Conservation (phyloP, 208 protist species). For the Acanthamoeba royreba region DNA sequence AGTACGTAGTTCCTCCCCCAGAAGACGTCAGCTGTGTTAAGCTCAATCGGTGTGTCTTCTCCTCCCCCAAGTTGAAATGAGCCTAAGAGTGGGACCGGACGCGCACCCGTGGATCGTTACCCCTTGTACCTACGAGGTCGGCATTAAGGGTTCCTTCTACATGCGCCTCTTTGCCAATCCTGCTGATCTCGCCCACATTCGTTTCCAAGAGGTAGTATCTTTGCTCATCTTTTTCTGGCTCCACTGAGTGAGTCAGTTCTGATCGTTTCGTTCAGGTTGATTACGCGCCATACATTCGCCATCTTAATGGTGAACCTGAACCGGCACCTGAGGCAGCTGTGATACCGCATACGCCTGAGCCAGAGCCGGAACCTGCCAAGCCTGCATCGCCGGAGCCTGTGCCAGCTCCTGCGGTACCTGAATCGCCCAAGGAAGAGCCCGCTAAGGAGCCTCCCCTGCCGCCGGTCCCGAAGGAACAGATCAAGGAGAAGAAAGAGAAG, state of each 20-base stretch:
- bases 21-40: background rate
- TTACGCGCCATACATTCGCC: background rate
- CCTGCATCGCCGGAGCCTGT: background rate
- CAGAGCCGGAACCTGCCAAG: background rate
- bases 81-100: background rate
- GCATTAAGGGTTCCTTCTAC: background rate
- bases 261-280: no score
- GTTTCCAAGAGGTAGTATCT: background rate
- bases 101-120: background rate
- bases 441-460: background rate
- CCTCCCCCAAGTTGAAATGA: background rate
- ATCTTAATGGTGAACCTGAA: background rate
- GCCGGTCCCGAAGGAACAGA: background rate
- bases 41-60: background rate
- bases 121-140: background rate
- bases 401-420: background rate
- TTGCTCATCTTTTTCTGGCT: background rate
- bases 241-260: no score
- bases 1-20: background rate
- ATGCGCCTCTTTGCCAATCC: background rate
- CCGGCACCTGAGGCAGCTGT: background rate
- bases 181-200: background rate
- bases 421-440: background rate
- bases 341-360: background rate
- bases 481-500: background rate